Conservation (phyloP, 495 filamentous ascomycete species). For the Penicilliopsis zonata region DNA sequence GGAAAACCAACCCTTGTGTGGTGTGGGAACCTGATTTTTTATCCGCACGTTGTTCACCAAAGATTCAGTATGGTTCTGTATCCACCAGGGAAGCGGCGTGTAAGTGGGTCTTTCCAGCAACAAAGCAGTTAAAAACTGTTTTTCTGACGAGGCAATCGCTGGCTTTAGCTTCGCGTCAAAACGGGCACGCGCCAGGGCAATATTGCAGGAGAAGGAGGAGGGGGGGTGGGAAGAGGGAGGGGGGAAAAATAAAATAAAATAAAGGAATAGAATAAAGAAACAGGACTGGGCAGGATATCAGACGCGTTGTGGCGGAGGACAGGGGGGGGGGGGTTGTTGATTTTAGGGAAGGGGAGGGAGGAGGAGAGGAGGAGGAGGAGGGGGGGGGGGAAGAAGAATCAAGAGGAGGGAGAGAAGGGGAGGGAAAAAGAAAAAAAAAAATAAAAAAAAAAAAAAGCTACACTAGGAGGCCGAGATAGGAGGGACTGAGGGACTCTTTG, state of each 20-base stretch:
- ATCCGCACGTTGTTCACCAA: conserved; percentile 33
- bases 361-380: conserved; percentile 12
- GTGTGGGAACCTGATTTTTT: conserved; percentile 33
- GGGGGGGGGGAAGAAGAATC: conserved; percentile 8
- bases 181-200: conserved; percentile 19
- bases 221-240: no score
- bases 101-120: conserved; percentile 32
- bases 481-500: neutral
- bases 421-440: conserved; percentile 7
- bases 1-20: no score
- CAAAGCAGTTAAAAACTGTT: conserved; percentile 23
- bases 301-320: conserved; percentile 9
- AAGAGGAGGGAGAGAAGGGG: conserved; percentile 9
- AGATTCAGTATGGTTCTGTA: conserved; percentile 30
- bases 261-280: conserved; percentile 10
- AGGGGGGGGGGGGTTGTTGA: neutral
- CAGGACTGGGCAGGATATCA: conserved; percentile 4
- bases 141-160: no score
- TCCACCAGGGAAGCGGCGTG: conserved; percentile 34
- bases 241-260: no score
- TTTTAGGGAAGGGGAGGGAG: conserved; percentile 19
- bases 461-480: neutral
- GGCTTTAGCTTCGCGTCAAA: conserved; percentile 31
- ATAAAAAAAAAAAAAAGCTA: conserved; percentile 7
- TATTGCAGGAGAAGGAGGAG: conserved; percentile 12